Evolutionary conservation across 495 filamentous ascomycete genomes (phyloP).

Genomic region (Annulohypoxylon maeteangense): DNA sequence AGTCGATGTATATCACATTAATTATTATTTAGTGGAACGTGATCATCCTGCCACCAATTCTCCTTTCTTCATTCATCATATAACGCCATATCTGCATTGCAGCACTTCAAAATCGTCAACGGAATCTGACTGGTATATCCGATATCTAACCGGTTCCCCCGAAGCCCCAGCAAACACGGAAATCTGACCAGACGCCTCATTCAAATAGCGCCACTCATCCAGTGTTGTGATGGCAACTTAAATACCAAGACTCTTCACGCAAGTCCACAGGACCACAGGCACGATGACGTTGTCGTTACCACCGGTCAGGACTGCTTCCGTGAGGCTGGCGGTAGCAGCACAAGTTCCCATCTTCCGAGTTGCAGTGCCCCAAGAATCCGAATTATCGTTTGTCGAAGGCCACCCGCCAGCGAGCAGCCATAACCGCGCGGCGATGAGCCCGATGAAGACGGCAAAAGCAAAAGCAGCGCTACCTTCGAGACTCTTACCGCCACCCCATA

Average conservation of each 20-base stretch:
- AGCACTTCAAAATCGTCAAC: not conserved
- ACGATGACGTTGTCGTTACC: slow-evolving; percentile 99
- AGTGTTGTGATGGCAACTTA: slow-evolving; percentile 49
- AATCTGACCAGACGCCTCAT: not conserved
- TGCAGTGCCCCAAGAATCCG: slow-evolving; percentile 33
- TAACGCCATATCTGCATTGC: not conserved
- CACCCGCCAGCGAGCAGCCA: slow-evolving; percentile 84
- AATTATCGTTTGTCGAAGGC: slow-evolving; percentile 54
- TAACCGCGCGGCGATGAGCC: slow-evolving; percentile 73
- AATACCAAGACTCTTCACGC: slow-evolving; percentile 80
- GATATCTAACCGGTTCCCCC: slow-evolving; percentile 14
- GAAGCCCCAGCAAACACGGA: slow-evolving; percentile 1
- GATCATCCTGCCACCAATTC: not conserved
- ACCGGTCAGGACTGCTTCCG: slow-evolving; percentile 94
- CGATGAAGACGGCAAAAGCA: slow-evolving; percentile 77
- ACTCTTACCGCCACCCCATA: slow-evolving; percentile 96
- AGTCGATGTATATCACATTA: no score
- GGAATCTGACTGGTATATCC: slow-evolving; percentile 17
- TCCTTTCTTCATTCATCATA: not conserved
- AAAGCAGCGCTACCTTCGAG: slow-evolving; percentile 92
- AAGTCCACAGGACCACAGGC: slow-evolving; percentile 91
- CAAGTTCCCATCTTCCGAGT: slow-evolving; percentile 71
- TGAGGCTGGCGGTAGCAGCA: slow-evolving; percentile 84
- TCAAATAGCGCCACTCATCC: not conserved
- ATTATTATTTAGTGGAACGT: not conserved